Evolutionary conservation across 768 basidiomycete species (phyloP).

Genomic region (Lactifluus piperatus): DNA sequence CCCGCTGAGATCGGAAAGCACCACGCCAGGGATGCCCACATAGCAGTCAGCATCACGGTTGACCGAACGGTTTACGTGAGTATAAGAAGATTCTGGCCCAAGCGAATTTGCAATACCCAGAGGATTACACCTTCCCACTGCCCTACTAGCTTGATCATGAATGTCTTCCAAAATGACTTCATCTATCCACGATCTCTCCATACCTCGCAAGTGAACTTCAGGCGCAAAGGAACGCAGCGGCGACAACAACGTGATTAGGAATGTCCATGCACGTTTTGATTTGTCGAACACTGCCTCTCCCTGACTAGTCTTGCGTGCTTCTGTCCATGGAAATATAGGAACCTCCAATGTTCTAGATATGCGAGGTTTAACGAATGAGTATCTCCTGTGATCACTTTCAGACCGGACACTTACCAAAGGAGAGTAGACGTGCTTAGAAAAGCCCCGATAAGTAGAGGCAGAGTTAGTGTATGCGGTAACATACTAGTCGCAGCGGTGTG

Average conservation of each 20-base stretch:
- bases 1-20: no score
- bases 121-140: no score
- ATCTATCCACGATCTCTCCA: conserved; percentile 5
- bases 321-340: conserved; percentile 12
- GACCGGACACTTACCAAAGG: conserved; percentile 9
- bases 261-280: neutral
- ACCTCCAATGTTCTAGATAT: conserved; percentile 11
- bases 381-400: no score
- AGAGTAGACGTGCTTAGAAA: conserved; percentile 2
- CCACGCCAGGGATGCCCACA: no score
- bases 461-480: neutral
- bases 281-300: neutral
- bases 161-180: conserved; percentile 5
- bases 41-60: no score
- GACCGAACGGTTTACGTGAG: no score
- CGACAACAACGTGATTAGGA: conserved; percentile 9
- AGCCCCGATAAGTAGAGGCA: neutral
- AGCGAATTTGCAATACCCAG: no score
- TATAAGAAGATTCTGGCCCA: no score
- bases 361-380: no score
- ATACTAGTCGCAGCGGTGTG: neutral
- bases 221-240: conserved; percentile 11
- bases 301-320: no score
- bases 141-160: neutral
- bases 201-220: neutral